Conservation (phyloP, 2,329 filamentous ascomycete species). For the Dothideomycetes sp. region DNA sequence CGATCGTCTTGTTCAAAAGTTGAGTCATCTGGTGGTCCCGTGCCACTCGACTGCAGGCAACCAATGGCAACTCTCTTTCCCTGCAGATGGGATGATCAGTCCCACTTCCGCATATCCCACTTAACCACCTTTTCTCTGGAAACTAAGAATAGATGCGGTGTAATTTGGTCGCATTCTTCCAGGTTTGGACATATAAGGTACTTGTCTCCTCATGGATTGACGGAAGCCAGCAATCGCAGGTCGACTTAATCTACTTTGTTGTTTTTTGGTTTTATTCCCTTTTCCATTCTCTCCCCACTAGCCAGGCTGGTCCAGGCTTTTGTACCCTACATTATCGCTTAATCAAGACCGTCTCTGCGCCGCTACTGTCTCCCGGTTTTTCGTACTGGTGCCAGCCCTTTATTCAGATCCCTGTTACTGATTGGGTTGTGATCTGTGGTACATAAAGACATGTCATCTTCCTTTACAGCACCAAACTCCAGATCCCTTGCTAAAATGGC, state of each 20-base stretch:
- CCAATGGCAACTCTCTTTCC: conserved; percentile 17
- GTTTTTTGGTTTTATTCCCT: conserved; percentile 20
- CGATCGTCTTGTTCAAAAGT: conserved; percentile 2
- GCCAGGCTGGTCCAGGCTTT: conserved; percentile 41
- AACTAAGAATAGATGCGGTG: conserved; percentile 41
- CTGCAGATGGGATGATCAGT: conserved; percentile 16
- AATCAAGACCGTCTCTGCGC: conserved; percentile 26
- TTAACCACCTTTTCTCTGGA: conserved; percentile 18
- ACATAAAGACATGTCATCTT: conserved; percentile 40
- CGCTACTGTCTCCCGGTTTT: conserved; percentile 21
- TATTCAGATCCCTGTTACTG: conserved; percentile 15
- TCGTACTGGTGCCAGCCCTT: conserved; percentile 24
- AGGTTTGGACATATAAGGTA: conserved; percentile 41
- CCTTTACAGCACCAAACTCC: conserved; percentile 31
- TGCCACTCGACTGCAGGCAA: conserved; percentile 9
- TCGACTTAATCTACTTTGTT: conserved; percentile 40
- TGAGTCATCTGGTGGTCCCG: conserved; percentile 6
- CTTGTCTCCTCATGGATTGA: conserved; percentile 26
- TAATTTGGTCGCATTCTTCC: conserved; percentile 32
- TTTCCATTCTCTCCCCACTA: conserved; percentile 29
- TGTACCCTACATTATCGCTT: conserved; percentile 35
- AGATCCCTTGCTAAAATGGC: conserved; percentile 41
- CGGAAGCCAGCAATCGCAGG: conserved; percentile 28
- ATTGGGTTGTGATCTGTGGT: conserved; percentile 25
- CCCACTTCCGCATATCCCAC: conserved; percentile 16